phyloP scores from a whole-genome alignment of 2,329 filamentous ascomycete genomes.

The Trichoderma endophyticum region DNA sequence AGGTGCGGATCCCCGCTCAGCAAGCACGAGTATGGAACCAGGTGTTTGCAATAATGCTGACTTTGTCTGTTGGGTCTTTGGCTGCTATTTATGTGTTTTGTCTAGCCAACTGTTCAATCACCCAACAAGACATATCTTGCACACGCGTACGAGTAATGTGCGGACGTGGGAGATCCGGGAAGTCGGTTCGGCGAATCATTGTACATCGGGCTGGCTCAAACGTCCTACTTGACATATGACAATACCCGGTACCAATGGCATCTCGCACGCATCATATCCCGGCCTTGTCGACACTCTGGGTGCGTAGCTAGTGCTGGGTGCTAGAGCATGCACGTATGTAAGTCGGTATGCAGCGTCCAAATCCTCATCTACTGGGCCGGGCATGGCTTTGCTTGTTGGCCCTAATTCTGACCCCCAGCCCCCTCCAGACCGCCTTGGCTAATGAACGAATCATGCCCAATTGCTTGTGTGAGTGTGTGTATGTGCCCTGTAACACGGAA shows the following conservation, averaged over 20 bases:
- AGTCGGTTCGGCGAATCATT: constrained; percentile 5
- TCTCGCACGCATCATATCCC: constrained; percentile 1
- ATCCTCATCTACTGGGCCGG: neutral
- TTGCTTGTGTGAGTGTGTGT: neutral
- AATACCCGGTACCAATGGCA: neutral
- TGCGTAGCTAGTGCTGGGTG: neutral
- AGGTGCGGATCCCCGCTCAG: neutral
- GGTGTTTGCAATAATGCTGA: neutral
- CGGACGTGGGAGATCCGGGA: neutral
- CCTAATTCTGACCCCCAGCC: neutral
- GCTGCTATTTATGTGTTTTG: neutral
- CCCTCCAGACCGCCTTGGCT: neutral
- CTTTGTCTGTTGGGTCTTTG: neutral
- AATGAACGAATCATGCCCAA: neutral
- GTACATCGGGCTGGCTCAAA: neutral
- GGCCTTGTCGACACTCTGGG: neutral
- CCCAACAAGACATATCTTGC: neutral
- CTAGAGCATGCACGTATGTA: neutral
- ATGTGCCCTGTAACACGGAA: neutral
- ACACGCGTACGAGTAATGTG: neutral
- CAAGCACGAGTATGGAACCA: neutral
- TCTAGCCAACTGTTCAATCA: neutral
- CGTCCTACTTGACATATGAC: neutral
- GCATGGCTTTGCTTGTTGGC: neutral
- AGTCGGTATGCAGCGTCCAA: neutral